Evolutionary conservation across 805 yeast species (phyloP).

Genomic region (Yarrowia keelungensis): DNA sequence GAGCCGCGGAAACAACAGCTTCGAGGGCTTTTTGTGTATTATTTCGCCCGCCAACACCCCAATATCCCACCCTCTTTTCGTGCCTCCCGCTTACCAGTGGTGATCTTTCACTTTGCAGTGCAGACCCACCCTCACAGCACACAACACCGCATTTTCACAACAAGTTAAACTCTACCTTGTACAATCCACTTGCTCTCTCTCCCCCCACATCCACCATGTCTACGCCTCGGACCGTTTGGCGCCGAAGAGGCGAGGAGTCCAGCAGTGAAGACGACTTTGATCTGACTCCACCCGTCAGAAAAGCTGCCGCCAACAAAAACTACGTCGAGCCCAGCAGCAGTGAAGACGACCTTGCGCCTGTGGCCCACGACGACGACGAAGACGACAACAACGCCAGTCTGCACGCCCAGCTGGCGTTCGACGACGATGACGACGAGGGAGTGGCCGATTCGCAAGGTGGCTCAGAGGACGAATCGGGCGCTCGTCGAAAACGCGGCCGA

Average conservation of each 20-base stretch:
- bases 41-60: neutral
- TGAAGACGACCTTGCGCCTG: constrained; percentile 2
- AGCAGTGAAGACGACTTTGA: constrained; percentile 31
- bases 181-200: neutral
- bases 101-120: constrained; percentile 6
- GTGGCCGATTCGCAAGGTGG: neutral
- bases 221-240: constrained; percentile 23
- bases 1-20: constrained; percentile 7
- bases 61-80: neutral
- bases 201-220: constrained; percentile 10
- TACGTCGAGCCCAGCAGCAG: constrained; percentile 27
- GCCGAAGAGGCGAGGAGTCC: constrained; percentile 35
- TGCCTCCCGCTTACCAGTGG: neutral
- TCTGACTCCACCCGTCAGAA: constrained; percentile 26
- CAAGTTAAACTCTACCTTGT: constrained; percentile 1
- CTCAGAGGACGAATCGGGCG: neutral
- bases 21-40: neutral
- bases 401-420: constrained; percentile 31
- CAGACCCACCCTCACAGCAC: neutral
- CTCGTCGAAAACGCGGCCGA: constrained; percentile 18
- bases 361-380: neutral
- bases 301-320: constrained; percentile 29
- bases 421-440: constrained; percentile 24
- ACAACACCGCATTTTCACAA: constrained; percentile 1
- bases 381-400: constrained; percentile 5